Evolutionary conservation across 495 filamentous ascomycete species (phyloP).

Genomic region (Neurospora intermedia): DNA sequence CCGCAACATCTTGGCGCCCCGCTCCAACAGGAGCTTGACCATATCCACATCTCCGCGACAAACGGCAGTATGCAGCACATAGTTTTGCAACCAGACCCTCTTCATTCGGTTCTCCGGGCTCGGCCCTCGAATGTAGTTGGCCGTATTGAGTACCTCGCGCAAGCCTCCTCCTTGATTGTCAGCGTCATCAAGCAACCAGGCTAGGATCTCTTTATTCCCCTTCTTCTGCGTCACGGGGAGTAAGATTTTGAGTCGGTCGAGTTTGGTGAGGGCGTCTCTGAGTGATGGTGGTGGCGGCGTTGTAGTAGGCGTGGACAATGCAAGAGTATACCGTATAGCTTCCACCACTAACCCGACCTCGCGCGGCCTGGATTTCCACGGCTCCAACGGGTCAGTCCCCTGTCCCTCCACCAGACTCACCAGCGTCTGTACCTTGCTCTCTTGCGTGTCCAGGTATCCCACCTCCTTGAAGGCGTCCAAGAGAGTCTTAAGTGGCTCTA

Average conservation of each 20-base stretch:
- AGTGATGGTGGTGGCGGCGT: neutral
- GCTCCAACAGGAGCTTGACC: neutral
- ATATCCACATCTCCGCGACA: neutral
- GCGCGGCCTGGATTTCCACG: neutral
- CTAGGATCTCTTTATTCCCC: neutral
- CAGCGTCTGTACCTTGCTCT: neutral
- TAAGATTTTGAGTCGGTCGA: neutral
- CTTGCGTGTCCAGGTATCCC: neutral
- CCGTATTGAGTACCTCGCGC: neutral
- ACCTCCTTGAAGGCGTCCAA: neutral
- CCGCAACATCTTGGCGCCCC: neutral
- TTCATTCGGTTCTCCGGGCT: neutral
- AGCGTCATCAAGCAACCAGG: neutral
- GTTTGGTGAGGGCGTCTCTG: neutral
- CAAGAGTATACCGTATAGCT: neutral
- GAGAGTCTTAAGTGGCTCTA: neutral
- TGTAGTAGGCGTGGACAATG: neutral
- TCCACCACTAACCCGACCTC: neutral
- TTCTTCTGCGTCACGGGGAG: neutral
- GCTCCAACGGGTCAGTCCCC: neutral
- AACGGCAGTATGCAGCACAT: neutral
- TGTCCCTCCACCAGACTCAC: neutral
- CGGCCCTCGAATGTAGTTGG: neutral
- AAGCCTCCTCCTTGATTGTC: neutral
- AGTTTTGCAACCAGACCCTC: neutral